phyloP scores from a whole-genome alignment of 352 stramenopile species.

The Thalassiosira livingstoniorum region DNA sequence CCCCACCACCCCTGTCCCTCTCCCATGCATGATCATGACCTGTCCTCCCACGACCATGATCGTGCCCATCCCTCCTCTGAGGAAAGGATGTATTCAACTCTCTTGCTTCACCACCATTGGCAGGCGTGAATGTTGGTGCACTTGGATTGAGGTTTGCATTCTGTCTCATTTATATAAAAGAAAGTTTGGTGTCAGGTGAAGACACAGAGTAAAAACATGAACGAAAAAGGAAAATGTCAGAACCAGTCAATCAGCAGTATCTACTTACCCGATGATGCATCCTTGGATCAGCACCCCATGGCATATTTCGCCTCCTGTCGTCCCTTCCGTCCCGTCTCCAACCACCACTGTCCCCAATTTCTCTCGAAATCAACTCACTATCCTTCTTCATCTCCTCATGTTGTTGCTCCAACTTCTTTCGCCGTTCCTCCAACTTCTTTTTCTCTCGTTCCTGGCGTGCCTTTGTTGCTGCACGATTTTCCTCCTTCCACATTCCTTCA shows the following conservation, averaged over 20 bases:
- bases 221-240: neutral
- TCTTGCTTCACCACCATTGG: slow-evolving; percentile 27
- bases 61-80: slow-evolving; percentile 24
- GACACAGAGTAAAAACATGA: neutral
- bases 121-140: slow-evolving; percentile 39
- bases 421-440: slow-evolving; percentile 55
- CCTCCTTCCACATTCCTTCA: slow-evolving; percentile 84
- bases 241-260: neutral
- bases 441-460: slow-evolving; percentile 72
- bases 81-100: slow-evolving; percentile 19
- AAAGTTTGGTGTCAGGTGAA: neutral
- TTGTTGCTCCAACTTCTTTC: slow-evolving; percentile 50
- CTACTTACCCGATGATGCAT: slow-evolving; percentile 29
- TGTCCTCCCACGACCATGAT: slow-evolving; percentile 19
- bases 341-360: slow-evolving; percentile 34
- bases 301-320: slow-evolving; percentile 29
- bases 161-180: neutral
- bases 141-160: slow-evolving; percentile 22
- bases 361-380: slow-evolving; percentile 45
- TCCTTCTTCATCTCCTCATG: slow-evolving; percentile 67
- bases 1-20: slow-evolving; percentile 31
- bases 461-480: slow-evolving; percentile 70
- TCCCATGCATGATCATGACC: slow-evolving; percentile 34
- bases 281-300: slow-evolving; percentile 31
- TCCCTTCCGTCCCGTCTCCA: slow-evolving; percentile 30